A percentile compares a stretch with the other conserved stretches of the same genome.
These are phyloP conservation scores for Vararia minispora DNA, from an alignment of 768 basidiomycete species.

Conservation along the genomic window DNA sequence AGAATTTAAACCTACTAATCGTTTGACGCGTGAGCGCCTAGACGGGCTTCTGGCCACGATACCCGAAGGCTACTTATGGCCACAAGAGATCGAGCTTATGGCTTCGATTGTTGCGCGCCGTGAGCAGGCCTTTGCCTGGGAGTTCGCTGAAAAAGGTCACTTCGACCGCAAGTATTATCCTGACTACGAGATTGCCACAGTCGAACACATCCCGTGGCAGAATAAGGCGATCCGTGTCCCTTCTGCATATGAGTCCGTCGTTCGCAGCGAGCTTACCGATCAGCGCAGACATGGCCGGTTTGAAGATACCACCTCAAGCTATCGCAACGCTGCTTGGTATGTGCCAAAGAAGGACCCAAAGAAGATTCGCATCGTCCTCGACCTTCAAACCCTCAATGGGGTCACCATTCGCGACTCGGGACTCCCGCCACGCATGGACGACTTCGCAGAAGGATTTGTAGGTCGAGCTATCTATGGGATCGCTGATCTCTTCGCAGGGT, in stretches of 20 bases:
- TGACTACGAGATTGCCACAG: conserved; percentile 22
- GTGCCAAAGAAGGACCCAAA: conserved; percentile 14
- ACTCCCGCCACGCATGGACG: too few relatives aligned
- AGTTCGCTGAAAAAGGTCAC: conserved; percentile 20
- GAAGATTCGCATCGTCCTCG: conserved; percentile 9
- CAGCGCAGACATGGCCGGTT: conserved; percentile 10
- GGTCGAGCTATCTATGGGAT: conserved; percentile 8
- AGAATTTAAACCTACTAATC: conserved; percentile 1
- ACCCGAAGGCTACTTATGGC: conserved; percentile 4
- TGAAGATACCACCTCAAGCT: conserved; percentile 14
- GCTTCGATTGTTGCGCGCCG: conserved; percentile 7
- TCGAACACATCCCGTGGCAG: too few relatives aligned
- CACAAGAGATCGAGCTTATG: conserved; percentile 11
- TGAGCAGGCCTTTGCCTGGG: conserved; percentile 16
- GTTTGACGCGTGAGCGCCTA: conserved; percentile 9
- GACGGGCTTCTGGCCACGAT: conserved; percentile 12
- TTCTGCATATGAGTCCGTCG: conserved; percentile 1
- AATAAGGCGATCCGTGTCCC: conserved; percentile 14
- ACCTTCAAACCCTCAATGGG: conserved; percentile 13
- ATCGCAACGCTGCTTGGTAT: conserved; percentile 11
- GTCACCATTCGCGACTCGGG: conserved; percentile 15
- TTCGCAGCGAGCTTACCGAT: conserved; percentile 1
- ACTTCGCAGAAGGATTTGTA: too few relatives aligned
- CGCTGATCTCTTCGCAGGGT: conserved; percentile 11
- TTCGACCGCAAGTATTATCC: conserved; percentile 23